Evolutionary conservation across 257 asterid genomes (phyloP), one percentile per base, ranked within the genome.

Genomic region (Paraleonurus japonicus): DNA sequence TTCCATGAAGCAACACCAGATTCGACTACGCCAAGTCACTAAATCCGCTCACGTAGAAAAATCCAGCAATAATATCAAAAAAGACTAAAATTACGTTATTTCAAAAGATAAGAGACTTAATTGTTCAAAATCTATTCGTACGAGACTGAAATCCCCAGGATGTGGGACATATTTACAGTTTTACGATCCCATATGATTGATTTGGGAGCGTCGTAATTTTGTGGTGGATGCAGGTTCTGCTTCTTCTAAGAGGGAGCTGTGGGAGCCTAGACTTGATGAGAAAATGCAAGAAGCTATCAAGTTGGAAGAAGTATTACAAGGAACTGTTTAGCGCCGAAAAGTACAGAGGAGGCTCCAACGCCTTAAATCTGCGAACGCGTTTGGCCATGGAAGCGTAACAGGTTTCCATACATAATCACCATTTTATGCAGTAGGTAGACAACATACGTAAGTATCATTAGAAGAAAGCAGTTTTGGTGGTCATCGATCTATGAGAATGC

Each of bases 241-340:
- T 84, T 76, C 94, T 94, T 73, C 89, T 94, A 57, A 83, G 90
- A 84, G 98, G 97, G 77, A 81, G 88, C 77, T 83, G 88, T 12
- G 97, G 96, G 57, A 94, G 98, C 85, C 67, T 83, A 15, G 96
- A 94, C 35, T 53, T 91, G 80, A 85, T 91, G 50, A 83, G 62
- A 60, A 86, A 86, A 69, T 76, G 87, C 65, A 91, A 86, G 62
- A 88, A 83, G 82, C 92, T 89, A 13, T 86, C 96, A 1, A 86
- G 90, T 63, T 90, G 96, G 99, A 91, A 86, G 82, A 88, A 80
- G 80, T 88, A 91, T 65, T 94, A 91, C 47, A 90, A 82, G 82
- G 95, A 88, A 79, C 89, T 94, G 12, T 91, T 94, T 75, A 84
- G 85, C 43, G 81, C 91, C 4, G 97, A 91, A 48, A 90, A 83